These are phyloP conservation scores for Neonectria ditissima DNA, from an alignment of 2,329 filamentous ascomycete species.

Conservation along the genomic window DNA sequence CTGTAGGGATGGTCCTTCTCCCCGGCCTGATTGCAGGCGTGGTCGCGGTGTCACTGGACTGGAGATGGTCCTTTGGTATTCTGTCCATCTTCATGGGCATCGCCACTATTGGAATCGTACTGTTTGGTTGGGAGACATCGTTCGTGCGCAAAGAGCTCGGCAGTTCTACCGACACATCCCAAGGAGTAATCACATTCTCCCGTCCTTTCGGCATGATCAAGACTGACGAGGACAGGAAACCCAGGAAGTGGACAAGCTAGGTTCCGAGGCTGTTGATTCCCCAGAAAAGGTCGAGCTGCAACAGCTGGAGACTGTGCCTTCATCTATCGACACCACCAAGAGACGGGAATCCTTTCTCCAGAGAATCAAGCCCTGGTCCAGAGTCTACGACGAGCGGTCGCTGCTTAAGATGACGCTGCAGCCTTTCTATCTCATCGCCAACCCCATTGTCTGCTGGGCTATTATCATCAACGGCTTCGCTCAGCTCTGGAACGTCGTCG, in stretches of 20 bases:
- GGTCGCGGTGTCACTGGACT: not conserved
- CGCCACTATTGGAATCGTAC: not conserved
- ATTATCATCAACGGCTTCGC: not conserved
- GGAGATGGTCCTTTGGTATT: not conserved
- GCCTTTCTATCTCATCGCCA: conserved; percentile 1
- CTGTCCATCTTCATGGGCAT: not conserved
- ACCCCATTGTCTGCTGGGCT: not conserved
- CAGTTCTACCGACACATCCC: not conserved
- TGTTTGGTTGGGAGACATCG: conserved; percentile 1
- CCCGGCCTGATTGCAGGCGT: not conserved
- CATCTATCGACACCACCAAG: not conserved
- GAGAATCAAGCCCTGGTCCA: not conserved
- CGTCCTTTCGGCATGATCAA: not conserved
- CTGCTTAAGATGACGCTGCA: not conserved
- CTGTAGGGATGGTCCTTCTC: not conserved
- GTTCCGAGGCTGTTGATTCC: not conserved
- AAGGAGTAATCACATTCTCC: not conserved
- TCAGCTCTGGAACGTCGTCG: not conserved
- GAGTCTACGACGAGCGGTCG: not conserved
- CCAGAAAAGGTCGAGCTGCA: not conserved
- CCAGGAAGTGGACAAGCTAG: not conserved
- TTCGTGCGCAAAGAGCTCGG: not conserved
- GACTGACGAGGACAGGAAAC: not conserved
- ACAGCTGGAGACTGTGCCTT: not conserved
- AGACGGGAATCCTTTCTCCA: not conserved